Conservation (phyloP, 495 filamentous ascomycete genomes). For the Neurospora africana region DNA sequence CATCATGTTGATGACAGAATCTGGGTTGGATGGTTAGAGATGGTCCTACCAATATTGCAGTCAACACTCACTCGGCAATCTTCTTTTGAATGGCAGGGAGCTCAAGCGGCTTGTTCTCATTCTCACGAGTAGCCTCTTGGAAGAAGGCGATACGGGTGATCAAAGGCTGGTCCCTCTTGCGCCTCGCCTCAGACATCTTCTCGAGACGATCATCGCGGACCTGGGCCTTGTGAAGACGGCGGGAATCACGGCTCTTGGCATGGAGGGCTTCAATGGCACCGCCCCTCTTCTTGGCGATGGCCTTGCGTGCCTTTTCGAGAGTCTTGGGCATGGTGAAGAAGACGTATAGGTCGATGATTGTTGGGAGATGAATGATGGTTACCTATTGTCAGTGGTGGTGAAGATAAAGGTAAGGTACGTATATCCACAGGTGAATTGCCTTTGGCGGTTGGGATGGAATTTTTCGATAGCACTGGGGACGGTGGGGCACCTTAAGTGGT, state of each 20-base stretch:
- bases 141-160: slow-evolving; percentile 67
- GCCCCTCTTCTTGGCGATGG: slow-evolving; percentile 68
- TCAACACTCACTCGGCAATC: slow-evolving; percentile 46
- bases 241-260: slow-evolving; percentile 70
- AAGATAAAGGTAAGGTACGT: neutral
- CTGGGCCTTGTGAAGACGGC: slow-evolving; percentile 60
- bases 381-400: slow-evolving; percentile 3
- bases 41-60: neutral
- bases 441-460: neutral
- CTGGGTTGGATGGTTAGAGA: slow-evolving; percentile 27
- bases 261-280: slow-evolving; percentile 59
- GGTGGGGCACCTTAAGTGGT: slow-evolving; percentile 23
- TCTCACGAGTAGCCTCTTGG: slow-evolving; percentile 46
- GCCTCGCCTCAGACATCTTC: slow-evolving; percentile 48
- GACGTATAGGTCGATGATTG: neutral
- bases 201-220: slow-evolving; percentile 67
- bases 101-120: slow-evolving; percentile 43
- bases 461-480: slow-evolving; percentile 3
- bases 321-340: slow-evolving; percentile 56
- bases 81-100: slow-evolving; percentile 48
- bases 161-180: slow-evolving; percentile 62
- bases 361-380: neutral
- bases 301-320: slow-evolving; percentile 70
- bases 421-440: neutral
- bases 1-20: slow-evolving; percentile 66